Base-by-base conservation (phyloP, 1,284 basidiomycete species). In the Malassezia cuniculi region DNA sequence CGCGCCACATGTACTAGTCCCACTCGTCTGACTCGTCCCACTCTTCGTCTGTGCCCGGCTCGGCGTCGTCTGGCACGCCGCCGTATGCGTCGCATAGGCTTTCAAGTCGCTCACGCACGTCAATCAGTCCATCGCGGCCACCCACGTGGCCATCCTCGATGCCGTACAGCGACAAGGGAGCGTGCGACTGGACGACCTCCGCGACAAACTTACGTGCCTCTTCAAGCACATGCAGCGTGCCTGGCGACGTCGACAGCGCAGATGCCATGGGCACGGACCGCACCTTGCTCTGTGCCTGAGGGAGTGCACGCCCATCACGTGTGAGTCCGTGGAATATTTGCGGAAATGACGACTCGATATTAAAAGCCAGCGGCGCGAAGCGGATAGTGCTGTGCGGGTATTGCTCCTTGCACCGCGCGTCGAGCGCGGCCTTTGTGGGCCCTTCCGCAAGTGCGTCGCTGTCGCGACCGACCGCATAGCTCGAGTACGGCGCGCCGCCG, bases 21-120 rank as follows among this genome's bases (percentile, higher is more conserved):
- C 52, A 42, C 15, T 44, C 48, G n/a, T 51, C 53, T 30, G 57
- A 55, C 26, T 56, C 58, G 27, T 55, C 60, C 26, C 35, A 50
- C 24, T 53, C 54, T 11, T 44, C 50, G 5, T 51, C 41, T 8
- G 47, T 53, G 17, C 40, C 41, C 9, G 46, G 55, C 26, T 46
- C 45, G 4, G 18, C 45, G 9, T 35, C 51, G 5, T 30, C 37
- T n/a, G 39, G 26, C 8, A 39, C 47, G 19, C 43, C 51, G 28
- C 46, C 50, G 15, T 64, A 64, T 18, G 54, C 46, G 34, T 50
- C 50, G 34, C 56, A 48, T 34, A 50, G 36, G 4, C 43, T 46
- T 38, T 66, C 60, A 18, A 66, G 42, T 22, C 40, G 27, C 33
- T 66, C 62, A 6, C 55, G 43, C 9, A 53, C 29, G 36, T 66